Evolutionary conservation across 257 asterid species (phyloP).

Genomic region (Cynanchum wilfordii): DNA sequence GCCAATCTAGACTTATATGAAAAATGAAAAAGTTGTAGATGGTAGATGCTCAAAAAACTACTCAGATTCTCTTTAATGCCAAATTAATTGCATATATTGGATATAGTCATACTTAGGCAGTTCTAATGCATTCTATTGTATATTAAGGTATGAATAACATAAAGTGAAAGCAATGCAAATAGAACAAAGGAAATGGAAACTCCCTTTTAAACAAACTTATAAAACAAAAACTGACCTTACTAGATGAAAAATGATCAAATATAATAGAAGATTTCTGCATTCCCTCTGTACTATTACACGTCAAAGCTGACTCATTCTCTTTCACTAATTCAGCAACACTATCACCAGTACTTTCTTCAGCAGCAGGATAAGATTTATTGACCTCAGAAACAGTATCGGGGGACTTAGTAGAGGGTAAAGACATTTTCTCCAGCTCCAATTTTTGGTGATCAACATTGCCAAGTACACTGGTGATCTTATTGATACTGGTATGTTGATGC

Average conservation of each 20-base stretch:
- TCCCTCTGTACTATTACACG: slow-evolving; percentile 20
- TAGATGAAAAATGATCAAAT: slow-evolving; percentile 47
- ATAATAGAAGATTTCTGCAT: slow-evolving; percentile 29
- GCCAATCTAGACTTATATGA: not conserved
- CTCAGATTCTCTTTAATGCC: not conserved
- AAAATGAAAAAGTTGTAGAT: not conserved
- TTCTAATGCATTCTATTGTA: not conserved
- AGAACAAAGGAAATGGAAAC: not conserved
- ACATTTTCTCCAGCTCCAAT: slow-evolving; percentile 23
- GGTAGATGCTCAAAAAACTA: not conserved
- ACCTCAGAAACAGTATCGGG: slow-evolving; percentile 29
- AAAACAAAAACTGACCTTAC: slow-evolving; percentile 36
- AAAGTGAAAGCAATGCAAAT: slow-evolving; percentile 1
- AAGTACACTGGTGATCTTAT: slow-evolving; percentile 26
- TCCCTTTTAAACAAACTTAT: not conserved
- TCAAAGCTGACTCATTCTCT: slow-evolving; percentile 30
- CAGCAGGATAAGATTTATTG: slow-evolving; percentile 24
- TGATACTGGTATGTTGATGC: slow-evolving; percentile 19
- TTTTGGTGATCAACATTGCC: slow-evolving; percentile 21
- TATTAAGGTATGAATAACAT: not conserved
- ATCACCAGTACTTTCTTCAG: slow-evolving; percentile 31
- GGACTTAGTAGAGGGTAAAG: slow-evolving; percentile 15
- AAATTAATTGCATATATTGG: not conserved
- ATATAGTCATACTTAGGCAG: not conserved
- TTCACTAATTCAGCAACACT: slow-evolving; percentile 23